Conservation (phyloP, 495 filamentous ascomycete species). For the Tricharina praecox region DNA sequence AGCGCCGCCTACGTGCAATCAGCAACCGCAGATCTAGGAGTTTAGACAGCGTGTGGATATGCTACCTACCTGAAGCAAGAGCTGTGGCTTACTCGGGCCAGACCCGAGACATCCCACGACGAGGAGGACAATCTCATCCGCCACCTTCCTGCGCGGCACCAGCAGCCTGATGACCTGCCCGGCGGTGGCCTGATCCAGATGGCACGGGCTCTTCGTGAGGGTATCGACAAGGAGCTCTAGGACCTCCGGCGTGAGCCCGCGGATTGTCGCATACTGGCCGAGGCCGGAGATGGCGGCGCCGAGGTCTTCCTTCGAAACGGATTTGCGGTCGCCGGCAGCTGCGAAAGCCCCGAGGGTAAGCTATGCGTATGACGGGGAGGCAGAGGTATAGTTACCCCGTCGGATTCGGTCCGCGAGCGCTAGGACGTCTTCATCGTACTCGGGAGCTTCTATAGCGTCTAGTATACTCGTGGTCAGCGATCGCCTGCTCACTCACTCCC, state of each 20-base stretch:
- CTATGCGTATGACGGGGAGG: background rate
- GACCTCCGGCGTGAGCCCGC: conserved; percentile 42
- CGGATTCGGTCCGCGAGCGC: conserved; percentile 11
- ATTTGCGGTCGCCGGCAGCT: conserved; percentile 20
- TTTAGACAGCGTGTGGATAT: no score
- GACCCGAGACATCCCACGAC: conserved; percentile 61
- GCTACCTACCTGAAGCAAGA: conserved; percentile 46
- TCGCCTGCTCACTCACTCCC: no score
- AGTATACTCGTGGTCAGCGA: no score
- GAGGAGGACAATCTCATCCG: conserved; percentile 43
- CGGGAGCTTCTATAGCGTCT: no score
- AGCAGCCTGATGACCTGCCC: conserved; percentile 52
- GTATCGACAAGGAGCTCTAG: conserved; percentile 50
- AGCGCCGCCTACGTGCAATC: conserved; percentile 34
- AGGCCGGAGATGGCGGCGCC: conserved; percentile 19
- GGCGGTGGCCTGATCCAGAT: conserved; percentile 58
- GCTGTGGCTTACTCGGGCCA: conserved; percentile 57
- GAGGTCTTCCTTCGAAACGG: conserved; percentile 15
- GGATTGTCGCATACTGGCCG: conserved; percentile 19
- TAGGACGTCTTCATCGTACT: conserved; percentile 15
- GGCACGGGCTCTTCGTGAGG: conserved; percentile 41
- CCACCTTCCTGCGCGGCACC: conserved; percentile 50
- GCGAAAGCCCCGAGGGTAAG: background rate
- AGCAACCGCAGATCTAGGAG: background rate
- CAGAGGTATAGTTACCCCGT: conserved; percentile 7